Evolutionary conservation across 441 rosid species (phyloP), one percentile per base, ranked within the genome.

Genomic region (Syzygium syzygioides): DNA sequence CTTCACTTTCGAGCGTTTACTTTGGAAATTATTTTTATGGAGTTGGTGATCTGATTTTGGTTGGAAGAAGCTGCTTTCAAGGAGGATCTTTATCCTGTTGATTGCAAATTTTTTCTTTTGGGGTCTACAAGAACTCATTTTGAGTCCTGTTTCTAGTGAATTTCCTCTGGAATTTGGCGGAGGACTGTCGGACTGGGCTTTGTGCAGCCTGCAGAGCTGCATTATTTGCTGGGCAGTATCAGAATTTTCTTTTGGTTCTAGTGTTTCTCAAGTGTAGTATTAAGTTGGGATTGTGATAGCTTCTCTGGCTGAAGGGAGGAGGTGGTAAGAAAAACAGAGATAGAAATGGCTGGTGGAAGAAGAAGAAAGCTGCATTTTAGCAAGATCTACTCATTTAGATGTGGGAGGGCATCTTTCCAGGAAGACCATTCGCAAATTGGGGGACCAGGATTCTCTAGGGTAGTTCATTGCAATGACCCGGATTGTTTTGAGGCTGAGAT

Each of bases 381-480:
- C 88, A 89, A 86, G 88, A 89, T 89, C 86, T 89, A 89, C 55
- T 86, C 88, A 55, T 89, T 89, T 60, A 86, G 60, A 79, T 89
- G 90, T 50, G 88, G 90, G 88, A 89, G 26, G 68, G 87, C 90
- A 19, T 76, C 90, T 87, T 87, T 90, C 80, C 30, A 86, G 71
- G 90, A 93, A 85, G 98, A 93, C 71, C 94, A 93, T 88, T 93
- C 96, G 13, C 93, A 87, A 32, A 93, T 95, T 60, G 98, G 98
- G 55, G 90, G 95, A 64, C 92, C 95, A 19, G 97, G 98, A 84
- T 95, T 91, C 89, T 95, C 98, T 52, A 93, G 98, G 90, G 93
- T 94, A 20, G 97, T 95, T 48, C 87, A 87, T 91, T 94, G 96
- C 86, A 95, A 95, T 56, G 95, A 95, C 79, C 93, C 96, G 41